Percentiles rank a stretch among this genome's conserved stretches.
phyloP scores from a whole-genome alignment of 345 rosid species.

The Adansonia digitata region DNA sequence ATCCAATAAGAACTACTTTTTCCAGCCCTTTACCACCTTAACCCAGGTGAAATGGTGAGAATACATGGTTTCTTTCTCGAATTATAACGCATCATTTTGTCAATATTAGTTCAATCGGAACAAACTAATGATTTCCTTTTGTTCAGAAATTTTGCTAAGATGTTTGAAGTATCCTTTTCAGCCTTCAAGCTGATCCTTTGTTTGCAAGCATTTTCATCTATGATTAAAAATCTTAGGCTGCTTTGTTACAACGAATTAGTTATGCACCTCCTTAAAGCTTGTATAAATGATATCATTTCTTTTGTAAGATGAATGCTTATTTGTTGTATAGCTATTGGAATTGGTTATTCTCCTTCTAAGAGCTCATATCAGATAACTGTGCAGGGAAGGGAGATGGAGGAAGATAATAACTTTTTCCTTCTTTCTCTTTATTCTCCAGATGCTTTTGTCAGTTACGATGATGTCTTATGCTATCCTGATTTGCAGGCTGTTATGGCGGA shows the following conservation, averaged over 20 bases:
- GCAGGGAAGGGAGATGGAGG: slow-evolving; percentile 1
- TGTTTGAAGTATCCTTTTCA: background rate
- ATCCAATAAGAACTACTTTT: background rate
- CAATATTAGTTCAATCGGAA: background rate
- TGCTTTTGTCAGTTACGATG: background rate
- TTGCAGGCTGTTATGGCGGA: slow-evolving; percentile 94
- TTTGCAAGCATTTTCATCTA: background rate
- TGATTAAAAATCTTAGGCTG: background rate
- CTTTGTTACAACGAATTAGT: background rate
- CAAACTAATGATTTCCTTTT: background rate
- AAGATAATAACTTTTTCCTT: background rate
- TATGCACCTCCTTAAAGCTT: background rate
- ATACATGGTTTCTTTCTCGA: background rate
- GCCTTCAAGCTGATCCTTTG: background rate
- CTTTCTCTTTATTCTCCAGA: background rate
- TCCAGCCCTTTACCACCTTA: background rate
- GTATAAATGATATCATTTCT: background rate
- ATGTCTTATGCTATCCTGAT: slow-evolving; percentile 4
- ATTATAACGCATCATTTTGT: background rate
- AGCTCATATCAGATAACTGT: background rate
- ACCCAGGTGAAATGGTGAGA: background rate
- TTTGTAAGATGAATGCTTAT: background rate
- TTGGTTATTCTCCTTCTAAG: background rate
- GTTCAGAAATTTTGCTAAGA: background rate
- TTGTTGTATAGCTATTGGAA: background rate